These are phyloP conservation scores for Stylonectria norvegica DNA, from an alignment of 2,329 filamentous ascomycete species.

Conservation along the genomic window DNA sequence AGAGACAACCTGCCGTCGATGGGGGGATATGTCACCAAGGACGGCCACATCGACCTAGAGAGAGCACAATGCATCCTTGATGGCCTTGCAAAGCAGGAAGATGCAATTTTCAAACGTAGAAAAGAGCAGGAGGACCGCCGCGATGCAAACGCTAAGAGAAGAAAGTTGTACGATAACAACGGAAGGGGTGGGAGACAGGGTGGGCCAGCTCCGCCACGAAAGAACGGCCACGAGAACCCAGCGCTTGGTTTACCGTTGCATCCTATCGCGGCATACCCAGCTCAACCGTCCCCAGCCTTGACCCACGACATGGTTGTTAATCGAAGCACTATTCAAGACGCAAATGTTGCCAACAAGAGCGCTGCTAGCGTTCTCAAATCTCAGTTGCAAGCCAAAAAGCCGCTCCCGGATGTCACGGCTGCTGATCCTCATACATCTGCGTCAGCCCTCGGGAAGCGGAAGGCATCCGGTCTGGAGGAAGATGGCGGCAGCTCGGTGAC, in stretches of 20 bases:
- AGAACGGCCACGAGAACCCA: conserved; percentile 35
- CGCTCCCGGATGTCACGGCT: conserved; percentile 14
- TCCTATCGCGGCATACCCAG: conserved; percentile 49
- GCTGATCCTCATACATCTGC: conserved; percentile 36
- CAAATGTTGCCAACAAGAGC: conserved; percentile 86
- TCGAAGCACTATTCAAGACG: conserved; percentile 60
- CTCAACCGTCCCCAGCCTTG: conserved; percentile 54
- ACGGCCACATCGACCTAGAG: conserved; percentile 84
- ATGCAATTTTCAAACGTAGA: conserved; percentile 84
- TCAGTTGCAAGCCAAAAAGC: conserved; percentile 56
- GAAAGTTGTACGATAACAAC: conserved; percentile 65
- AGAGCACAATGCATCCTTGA: conserved; percentile 84
- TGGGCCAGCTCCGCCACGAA: conserved; percentile 14
- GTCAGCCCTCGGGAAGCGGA: conserved; percentile 68
- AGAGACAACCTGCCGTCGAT: conserved; percentile 85
- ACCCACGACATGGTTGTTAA: conserved; percentile 90
- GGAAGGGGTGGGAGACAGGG: conserved; percentile 27
- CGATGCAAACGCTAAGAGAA: conserved; percentile 73
- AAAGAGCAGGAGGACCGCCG: conserved; percentile 82
- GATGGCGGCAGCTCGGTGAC: conserved; percentile 58
- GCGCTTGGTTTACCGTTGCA: conserved; percentile 32
- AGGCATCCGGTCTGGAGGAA: conserved; percentile 66
- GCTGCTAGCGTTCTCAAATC: conserved; percentile 86
- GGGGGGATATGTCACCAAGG: conserved; percentile 94
- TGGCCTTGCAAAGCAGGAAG: conserved; percentile 88